Evolutionary conservation across 257 asterid genomes (phyloP).

Genomic region (Solanum habrochaites): DNA sequence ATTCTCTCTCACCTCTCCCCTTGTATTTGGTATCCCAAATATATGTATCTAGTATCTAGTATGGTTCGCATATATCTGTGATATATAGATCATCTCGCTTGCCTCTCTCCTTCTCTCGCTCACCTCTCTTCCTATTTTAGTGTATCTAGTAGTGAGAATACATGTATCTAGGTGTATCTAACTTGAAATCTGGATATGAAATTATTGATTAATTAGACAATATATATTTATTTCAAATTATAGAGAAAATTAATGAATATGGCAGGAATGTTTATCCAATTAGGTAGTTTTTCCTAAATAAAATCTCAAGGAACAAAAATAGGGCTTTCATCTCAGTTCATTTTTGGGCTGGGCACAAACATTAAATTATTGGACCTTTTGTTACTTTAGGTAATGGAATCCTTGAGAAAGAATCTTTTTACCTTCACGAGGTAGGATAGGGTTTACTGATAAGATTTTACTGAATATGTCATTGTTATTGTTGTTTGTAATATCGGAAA

Average conservation of each 20-base stretch:
- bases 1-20: not conserved
- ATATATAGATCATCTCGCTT: not conserved
- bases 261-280: not conserved
- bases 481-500: no score
- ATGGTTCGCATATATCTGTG: not conserved
- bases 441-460: not conserved
- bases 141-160: not conserved
- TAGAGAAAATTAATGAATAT: no score
- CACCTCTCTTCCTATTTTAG: not conserved
- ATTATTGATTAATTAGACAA: not conserved
- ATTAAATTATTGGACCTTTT: not conserved
- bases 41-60: not conserved
- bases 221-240: no score
- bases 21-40: not conserved
- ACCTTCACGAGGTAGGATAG: not conserved
- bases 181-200: no score
- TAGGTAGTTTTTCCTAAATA: not conserved
- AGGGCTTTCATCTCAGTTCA: not conserved
- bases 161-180: no score
- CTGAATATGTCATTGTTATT: no score
- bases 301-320: not conserved
- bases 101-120: not conserved
- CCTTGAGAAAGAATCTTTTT: not conserved
- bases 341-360: not conserved
- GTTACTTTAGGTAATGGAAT: not conserved